These are phyloP conservation scores for Rhazya stricta DNA, from an alignment of 257 asterid species.

Conservation along the genomic window DNA sequence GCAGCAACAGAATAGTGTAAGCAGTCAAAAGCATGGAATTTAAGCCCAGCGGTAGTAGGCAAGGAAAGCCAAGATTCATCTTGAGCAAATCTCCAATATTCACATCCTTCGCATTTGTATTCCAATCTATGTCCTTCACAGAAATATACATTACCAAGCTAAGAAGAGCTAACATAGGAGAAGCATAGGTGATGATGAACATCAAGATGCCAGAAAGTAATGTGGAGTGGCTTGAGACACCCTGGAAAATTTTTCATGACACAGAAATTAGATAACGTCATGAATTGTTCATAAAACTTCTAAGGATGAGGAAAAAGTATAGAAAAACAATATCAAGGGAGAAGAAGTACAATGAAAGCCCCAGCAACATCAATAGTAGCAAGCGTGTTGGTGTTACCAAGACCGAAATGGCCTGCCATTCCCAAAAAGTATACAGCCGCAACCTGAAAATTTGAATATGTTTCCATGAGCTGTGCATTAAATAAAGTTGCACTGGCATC, in stretches of 20 bases:
- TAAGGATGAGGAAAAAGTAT: slow-evolving; percentile 1
- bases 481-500: neutral
- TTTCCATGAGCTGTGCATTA: neutral
- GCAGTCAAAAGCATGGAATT: slow-evolving; percentile 67
- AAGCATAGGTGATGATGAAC: slow-evolving; percentile 87
- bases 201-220: slow-evolving; percentile 71
- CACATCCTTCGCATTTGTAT: slow-evolving; percentile 17
- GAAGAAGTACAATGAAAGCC: slow-evolving; percentile 61
- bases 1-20: slow-evolving; percentile 58
- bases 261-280: slow-evolving; percentile 17
- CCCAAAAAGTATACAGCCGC: slow-evolving; percentile 74
- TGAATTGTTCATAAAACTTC: slow-evolving; percentile 6
- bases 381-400: slow-evolving; percentile 88
- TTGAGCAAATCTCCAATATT: slow-evolving; percentile 44
- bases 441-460: slow-evolving; percentile 39
- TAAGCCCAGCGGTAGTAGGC: slow-evolving; percentile 66
- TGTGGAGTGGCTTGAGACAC: slow-evolving; percentile 85
- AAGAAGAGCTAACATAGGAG: slow-evolving; percentile 68
- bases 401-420: slow-evolving; percentile 91
- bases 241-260: slow-evolving; percentile 41
- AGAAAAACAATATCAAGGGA: neutral
- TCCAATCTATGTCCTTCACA: slow-evolving; percentile 26
- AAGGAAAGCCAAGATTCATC: slow-evolving; percentile 52
- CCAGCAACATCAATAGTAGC: slow-evolving; percentile 97
- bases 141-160: slow-evolving; percentile 54